A percentile compares a stretch with the other conserved stretches of the same genome.
Evolutionary conservation across 2,329 filamentous ascomycete genomes (phyloP).

Genomic region (Hypoxylon sp.): DNA sequence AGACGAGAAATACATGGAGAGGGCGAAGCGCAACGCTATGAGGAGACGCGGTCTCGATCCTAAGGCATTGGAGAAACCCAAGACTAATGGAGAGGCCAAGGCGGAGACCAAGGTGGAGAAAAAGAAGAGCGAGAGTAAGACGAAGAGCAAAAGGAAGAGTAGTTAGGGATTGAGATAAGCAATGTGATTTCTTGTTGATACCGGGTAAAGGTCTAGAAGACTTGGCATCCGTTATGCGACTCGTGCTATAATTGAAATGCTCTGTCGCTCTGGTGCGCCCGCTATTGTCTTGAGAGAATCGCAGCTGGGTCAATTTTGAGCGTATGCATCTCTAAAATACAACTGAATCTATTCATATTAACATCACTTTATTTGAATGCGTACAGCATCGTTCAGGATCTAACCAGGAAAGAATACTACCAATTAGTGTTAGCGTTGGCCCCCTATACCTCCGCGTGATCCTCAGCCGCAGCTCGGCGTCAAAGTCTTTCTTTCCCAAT

Average conservation of each 20-base stretch:
- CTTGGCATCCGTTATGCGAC: neutral
- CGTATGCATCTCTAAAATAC: no score
- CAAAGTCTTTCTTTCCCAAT: neutral
- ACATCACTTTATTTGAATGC: no score
- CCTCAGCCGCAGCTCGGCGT: constrained; percentile 23
- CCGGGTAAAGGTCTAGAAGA: constrained; percentile 8
- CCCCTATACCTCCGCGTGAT: neutral
- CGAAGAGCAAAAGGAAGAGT: constrained; percentile 48
- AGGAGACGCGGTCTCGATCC: constrained; percentile 82
- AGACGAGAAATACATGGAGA: constrained; percentile 79
- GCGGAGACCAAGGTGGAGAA: constrained; percentile 52
- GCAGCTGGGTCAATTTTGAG: no score
- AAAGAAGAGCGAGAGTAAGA: constrained; percentile 38
- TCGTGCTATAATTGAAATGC: constrained; percentile 6
- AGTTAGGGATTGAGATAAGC: constrained; percentile 31
- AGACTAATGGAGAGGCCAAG: constrained; percentile 63
- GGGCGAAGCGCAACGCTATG: constrained; percentile 80
- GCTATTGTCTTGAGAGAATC: neutral
- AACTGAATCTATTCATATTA: no score
- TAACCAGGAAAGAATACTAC: no score
- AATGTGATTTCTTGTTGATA: constrained; percentile 23
- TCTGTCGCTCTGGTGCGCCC: neutral
- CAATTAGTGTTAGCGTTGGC: neutral
- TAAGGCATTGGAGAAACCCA: constrained; percentile 66
- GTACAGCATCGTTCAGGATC: no score